Base-by-base conservation (phyloP, 148 eudicot species). In the Gaultheria prostrata region DNA sequence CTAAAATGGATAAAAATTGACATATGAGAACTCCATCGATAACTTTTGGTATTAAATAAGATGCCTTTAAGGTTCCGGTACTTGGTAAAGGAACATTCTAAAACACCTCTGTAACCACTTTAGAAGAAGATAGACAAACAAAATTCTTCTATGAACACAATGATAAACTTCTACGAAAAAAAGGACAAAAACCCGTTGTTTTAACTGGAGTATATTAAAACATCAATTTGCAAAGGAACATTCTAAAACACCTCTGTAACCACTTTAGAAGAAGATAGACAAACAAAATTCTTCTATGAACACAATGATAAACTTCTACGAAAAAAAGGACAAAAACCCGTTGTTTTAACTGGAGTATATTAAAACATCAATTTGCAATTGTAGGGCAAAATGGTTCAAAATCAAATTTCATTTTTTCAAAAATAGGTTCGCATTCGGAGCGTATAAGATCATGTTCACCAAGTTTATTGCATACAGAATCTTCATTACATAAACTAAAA, bases 1-100 rank as follows among this genome's bases (percentile, higher is more conserved):
- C 99, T 97, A 83, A 84, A 81, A 73, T 71, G 32, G 17, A 61
- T 48, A 73, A 21, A 84, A 76, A 8, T 61, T 63, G 79, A 21
- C 46, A 71, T 54, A 45, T 30, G 70, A 77, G 80, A 76, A 61
- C 21, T 15, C 69, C 15, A 30, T 71, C 5, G 1, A 33, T 30
- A 67, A 56, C 39, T 30, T 33, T 35, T 14, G 4, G 65, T 13
- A 24, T 33, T 33, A 83, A 11, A 79, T 18, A 67, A 48, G 43
- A 50, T 77, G 24, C 30, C 77, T 75, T 3, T 15, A 35, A 30
- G 43, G 18, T 35, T 57, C 46, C 30, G 33, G 3, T 14, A 17
- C 30, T 20, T 30, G 50, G 72, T 17, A 46, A 50, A 28, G 33
- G 24, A 76, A 76, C 50, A 74, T 28, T 24, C 77, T 53, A 24